These are phyloP conservation scores for Solanum chiquidenum DNA, from an alignment of 257 asterid genomes.

Conservation along the genomic window DNA sequence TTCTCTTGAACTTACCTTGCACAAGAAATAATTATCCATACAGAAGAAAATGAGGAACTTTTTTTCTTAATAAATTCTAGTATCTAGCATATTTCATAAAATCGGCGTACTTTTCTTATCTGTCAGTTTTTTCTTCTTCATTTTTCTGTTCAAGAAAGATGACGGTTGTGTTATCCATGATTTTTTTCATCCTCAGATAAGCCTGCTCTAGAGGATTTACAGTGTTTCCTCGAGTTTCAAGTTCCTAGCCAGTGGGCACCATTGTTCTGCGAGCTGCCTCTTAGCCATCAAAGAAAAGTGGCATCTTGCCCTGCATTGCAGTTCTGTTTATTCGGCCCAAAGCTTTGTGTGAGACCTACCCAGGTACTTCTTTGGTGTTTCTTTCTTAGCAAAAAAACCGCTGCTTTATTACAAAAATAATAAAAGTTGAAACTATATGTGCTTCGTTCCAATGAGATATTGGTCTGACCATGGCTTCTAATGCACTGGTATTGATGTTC, in stretches of 20 bases:
- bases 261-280: slow-evolving; percentile 83
- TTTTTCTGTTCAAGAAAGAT: not conserved
- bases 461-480: not conserved
- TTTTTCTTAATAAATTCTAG: not conserved
- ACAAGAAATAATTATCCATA: not conserved
- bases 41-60: not conserved
- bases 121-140: not conserved
- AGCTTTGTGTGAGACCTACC: slow-evolving; percentile 53
- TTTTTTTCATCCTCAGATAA: slow-evolving; percentile 42
- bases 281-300: slow-evolving; percentile 79
- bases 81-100: not conserved
- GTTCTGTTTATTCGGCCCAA: slow-evolving; percentile 77
- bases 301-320: slow-evolving; percentile 65
- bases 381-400: not conserved
- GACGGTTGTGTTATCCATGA: not conserved
- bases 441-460: not conserved
- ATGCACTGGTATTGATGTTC: not conserved
- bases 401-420: not conserved
- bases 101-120: not conserved
- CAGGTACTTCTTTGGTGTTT: slow-evolving; percentile 44
- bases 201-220: slow-evolving; percentile 82
- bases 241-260: slow-evolving; percentile 98
- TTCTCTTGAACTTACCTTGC: not conserved
- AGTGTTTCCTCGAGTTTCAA: slow-evolving; percentile 89
- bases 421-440: not conserved